Conservation (phyloP, 1,139 yeast species). For the Meyerozyma athensensis region DNA sequence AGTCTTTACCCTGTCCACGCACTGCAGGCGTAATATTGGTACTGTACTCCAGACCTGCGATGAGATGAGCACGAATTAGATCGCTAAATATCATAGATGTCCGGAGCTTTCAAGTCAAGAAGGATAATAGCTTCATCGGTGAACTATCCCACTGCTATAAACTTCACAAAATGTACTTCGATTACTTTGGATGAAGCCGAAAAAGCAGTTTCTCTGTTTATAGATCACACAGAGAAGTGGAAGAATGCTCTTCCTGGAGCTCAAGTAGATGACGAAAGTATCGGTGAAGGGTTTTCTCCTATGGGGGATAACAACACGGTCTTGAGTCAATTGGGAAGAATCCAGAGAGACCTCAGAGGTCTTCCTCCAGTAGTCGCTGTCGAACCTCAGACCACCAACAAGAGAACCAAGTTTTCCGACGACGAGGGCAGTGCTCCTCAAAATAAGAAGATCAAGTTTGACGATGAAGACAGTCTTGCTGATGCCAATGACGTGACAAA, state of each 20-base stretch:
- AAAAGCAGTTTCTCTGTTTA: conserved; percentile 40
- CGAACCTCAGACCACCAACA: conserved; percentile 17
- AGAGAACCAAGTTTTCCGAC: conserved; percentile 24
- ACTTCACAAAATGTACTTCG: conserved; percentile 23
- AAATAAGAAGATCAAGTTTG: conserved; percentile 26
- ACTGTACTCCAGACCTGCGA: not conserved
- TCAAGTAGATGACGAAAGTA: conserved; percentile 9
- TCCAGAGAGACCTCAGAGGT: conserved; percentile 70
- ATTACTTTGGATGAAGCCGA: conserved; percentile 42
- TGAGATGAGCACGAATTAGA: not conserved
- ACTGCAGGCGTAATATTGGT: not conserved
- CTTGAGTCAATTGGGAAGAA: conserved; percentile 57
- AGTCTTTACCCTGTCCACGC: not conserved
- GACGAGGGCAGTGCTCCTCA: conserved; percentile 13
- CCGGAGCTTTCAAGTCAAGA: conserved; percentile 14
- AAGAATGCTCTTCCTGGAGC: conserved; percentile 8
- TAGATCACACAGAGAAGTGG: conserved; percentile 25
- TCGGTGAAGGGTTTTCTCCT: conserved; percentile 19
- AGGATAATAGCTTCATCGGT: conserved; percentile 42
- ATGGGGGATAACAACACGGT: conserved; percentile 27
- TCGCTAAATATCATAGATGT: not conserved
- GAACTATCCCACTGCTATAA: conserved; percentile 46
- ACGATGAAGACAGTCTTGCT: conserved; percentile 16
- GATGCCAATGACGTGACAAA: not conserved
- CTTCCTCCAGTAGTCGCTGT: conserved; percentile 51